Evolutionary conservation across 2,329 filamentous ascomycete species (phyloP), one percentile per base, ranked within the genome.

Genomic region (Trichophyton mentagrophytes): DNA sequence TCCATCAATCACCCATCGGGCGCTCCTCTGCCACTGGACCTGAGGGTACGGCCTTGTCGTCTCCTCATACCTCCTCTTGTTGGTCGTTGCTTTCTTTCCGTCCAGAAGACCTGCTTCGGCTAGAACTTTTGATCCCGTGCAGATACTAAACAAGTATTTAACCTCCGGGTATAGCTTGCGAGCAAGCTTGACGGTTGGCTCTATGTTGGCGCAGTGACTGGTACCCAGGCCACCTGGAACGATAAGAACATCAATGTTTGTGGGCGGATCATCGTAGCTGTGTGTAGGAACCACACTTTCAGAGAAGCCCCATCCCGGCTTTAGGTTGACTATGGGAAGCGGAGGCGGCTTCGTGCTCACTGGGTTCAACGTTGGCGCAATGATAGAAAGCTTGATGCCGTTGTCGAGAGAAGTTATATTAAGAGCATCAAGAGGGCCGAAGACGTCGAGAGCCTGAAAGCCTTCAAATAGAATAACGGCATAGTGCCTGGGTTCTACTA

Each of bases 1-100:
- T 3, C 82, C 84, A 70, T 88, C 85, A 0, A 77, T 73, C 0
- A 86, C 81, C 81, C 83, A 88, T 44, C 86, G 77, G 20, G 85
- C 85, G 30, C 78, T 76, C 0, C 76, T 71, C 27, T 85, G 77
- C 85, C 85, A 89, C 0, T 80, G 70, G 0, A 85, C 82, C 0
- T 77, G 72, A 0, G 78, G 76, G 0, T 80, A 77, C 59, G 77
- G 71, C 1, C 73, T 68, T 1, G 73, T 79, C 7, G 82, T 78
- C 64, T 70, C 70, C 6, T 71, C 70, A 76, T 80, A 88, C 0
- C 78, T 76, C 5, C 70, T 70, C 71, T 88, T 89, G 68, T 88
- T 89, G 15, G 82, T 85, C 2, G 86, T 89, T 3, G 84, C 86
- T 15, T 77, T 73, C 63, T 73, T 76, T 0, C 82, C 81, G 62